These are phyloP conservation scores for Candida koratica DNA, from an alignment of 805 yeast species.

Conservation along the genomic window DNA sequence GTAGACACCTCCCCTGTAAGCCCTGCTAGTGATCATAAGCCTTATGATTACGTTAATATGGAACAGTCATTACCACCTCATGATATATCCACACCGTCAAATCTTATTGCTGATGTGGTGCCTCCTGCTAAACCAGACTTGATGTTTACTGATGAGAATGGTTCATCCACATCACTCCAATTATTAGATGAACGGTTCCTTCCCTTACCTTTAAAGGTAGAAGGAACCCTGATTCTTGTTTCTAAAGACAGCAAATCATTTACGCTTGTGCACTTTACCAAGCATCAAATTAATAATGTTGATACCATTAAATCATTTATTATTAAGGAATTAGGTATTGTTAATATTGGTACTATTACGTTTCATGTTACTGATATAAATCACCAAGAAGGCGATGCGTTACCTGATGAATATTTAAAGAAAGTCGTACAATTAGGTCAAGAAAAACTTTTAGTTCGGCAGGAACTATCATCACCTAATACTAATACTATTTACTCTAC, in stretches of 20 bases:
- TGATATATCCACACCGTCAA: too few relatives aligned
- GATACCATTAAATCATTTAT: slow-evolving; percentile 40
- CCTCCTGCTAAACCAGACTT: slow-evolving; percentile 5
- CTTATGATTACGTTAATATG: slow-evolving; percentile 13
- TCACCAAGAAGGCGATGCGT: slow-evolving; percentile 51
- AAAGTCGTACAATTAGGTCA: slow-evolving; percentile 31
- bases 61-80: slow-evolving; percentile 9
- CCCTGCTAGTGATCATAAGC: slow-evolving; percentile 12
- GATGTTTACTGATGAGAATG: neutral
- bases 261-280: slow-evolving; percentile 37
- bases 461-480: slow-evolving; percentile 31
- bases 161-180: slow-evolving; percentile 3
- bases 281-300: slow-evolving; percentile 18
- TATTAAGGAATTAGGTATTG: slow-evolving; percentile 33
- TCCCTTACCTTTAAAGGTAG: slow-evolving; percentile 18
- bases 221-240: slow-evolving; percentile 42
- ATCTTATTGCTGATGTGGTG: slow-evolving; percentile 1
- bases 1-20: slow-evolving; percentile 15
- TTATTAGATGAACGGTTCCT: slow-evolving; percentile 22
- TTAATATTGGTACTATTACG: slow-evolving; percentile 29
- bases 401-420: slow-evolving; percentile 42
- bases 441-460: slow-evolving; percentile 33
- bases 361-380: slow-evolving; percentile 70
- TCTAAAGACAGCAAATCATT: slow-evolving; percentile 62
- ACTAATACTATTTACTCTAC: slow-evolving; percentile 39